These are phyloP conservation scores for Fraxinus xanthoxyloides DNA, from an alignment of 305 asterid species.

Conservation along the genomic window DNA sequence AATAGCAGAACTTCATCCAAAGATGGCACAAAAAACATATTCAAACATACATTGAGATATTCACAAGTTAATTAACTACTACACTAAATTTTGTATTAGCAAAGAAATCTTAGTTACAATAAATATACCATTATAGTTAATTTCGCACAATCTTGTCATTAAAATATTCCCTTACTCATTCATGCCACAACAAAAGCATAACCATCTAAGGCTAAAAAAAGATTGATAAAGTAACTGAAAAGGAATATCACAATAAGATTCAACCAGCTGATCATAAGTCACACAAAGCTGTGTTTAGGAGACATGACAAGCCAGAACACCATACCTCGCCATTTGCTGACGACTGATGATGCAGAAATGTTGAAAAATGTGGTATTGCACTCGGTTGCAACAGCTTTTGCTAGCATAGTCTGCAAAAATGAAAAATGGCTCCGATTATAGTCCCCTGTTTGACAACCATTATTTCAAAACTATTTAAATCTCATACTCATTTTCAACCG, in stretches of 20 bases:
- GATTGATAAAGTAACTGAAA: background rate
- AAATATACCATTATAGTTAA: background rate
- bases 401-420: conserved; percentile 84
- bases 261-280: conserved; percentile 9
- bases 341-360: conserved; percentile 96
- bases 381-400: conserved; percentile 98
- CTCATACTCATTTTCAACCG: background rate
- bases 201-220: conserved; percentile 1
- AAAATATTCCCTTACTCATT: background rate
- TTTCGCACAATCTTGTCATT: background rate
- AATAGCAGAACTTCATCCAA: background rate
- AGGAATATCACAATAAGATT: background rate
- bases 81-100: conserved; percentile 12
- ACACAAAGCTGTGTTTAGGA: conserved; percentile 1
- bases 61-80: background rate
- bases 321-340: conserved; percentile 99
- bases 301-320: conserved; percentile 15
- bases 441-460: background rate
- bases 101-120: conserved; percentile 4
- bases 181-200: background rate
- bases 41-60: background rate
- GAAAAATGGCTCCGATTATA: background rate
- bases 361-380: conserved; percentile 97
- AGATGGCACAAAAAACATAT: conserved; percentile 1
- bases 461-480: background rate